Conservation (phyloP, 2,329 filamentous ascomycete species). For the Diaporthe vexans region DNA sequence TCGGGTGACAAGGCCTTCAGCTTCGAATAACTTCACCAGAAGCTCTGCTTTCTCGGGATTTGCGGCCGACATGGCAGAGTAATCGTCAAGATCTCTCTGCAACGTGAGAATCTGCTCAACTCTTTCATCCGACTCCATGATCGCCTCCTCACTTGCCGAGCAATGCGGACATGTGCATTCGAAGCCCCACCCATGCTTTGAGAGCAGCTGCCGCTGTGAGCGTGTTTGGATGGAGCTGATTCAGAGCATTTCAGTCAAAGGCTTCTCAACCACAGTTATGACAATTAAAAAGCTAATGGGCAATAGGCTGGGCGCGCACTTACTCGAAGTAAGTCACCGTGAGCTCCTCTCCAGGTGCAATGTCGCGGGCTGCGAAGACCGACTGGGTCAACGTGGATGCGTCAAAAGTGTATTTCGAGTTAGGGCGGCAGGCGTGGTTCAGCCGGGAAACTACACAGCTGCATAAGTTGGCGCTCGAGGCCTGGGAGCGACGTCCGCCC, state of each 20-base stretch:
- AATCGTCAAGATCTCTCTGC: constrained; percentile 52
- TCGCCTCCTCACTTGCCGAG: constrained; percentile 46
- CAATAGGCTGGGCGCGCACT: neutral
- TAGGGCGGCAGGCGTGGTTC: constrained; percentile 59
- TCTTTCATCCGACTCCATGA: constrained; percentile 52
- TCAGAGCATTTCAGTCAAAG: neutral
- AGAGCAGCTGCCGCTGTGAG: constrained; percentile 48
- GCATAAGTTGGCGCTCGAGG: neutral
- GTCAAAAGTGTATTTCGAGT: constrained; percentile 57
- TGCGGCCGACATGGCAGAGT: constrained; percentile 47
- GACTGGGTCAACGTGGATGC: constrained; percentile 53
- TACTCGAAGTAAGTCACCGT: constrained; percentile 59
- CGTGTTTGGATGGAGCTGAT: constrained; percentile 51
- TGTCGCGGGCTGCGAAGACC: constrained; percentile 54
- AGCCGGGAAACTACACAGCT: constrained; percentile 51
- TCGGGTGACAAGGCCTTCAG: constrained; percentile 51
- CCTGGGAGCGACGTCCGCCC: too few species aligned
- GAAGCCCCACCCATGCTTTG: constrained; percentile 55
- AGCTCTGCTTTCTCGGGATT: constrained; percentile 54
- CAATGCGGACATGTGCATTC: constrained; percentile 55
- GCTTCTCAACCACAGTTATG: constrained; percentile 13
- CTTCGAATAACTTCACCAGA: constrained; percentile 53
- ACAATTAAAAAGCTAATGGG: constrained; percentile 1
- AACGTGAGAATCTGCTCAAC: constrained; percentile 51
- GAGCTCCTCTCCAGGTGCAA: constrained; percentile 57